These are phyloP conservation scores for Skeletonema marinoi DNA, from an alignment of 108 stramenopile species.

Conservation along the genomic window DNA sequence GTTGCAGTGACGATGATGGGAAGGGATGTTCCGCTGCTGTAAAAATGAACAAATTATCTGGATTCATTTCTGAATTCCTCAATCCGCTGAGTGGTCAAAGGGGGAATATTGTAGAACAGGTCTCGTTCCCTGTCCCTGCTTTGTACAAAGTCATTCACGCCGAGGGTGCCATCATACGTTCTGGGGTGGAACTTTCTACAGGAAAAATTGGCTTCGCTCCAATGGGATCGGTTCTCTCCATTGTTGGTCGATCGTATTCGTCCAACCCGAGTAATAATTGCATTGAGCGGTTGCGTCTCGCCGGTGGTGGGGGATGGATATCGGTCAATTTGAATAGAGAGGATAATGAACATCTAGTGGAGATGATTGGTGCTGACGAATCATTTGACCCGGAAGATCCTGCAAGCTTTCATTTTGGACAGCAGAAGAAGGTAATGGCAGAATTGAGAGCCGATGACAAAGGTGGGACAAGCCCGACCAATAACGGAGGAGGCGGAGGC, in stretches of 20 bases:
- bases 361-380: slow-evolving; percentile 54
- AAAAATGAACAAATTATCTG: slow-evolving; percentile 25
- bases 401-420: slow-evolving; percentile 56
- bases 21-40: no score
- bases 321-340: slow-evolving; percentile 55
- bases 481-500: not conserved
- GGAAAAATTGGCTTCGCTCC: slow-evolving; percentile 60
- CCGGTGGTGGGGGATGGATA: slow-evolving; percentile 87
- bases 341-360: slow-evolving; percentile 51
- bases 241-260: slow-evolving; percentile 69
- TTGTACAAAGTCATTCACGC: slow-evolving; percentile 56
- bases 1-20: not conserved
- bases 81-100: slow-evolving; percentile 87
- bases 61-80: slow-evolving; percentile 88
- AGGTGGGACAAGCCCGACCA: not conserved
- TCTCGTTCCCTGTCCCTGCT: slow-evolving; percentile 73
- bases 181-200: slow-evolving; percentile 75
- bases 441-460: slow-evolving; percentile 10
- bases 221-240: slow-evolving; percentile 50
- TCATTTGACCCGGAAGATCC: slow-evolving; percentile 68
- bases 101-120: slow-evolving; percentile 70
- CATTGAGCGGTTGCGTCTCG: slow-evolving; percentile 80
- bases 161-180: slow-evolving; percentile 71
- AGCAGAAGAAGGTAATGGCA: slow-evolving; percentile 21
- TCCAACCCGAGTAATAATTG: slow-evolving; percentile 80